Evolutionary conservation across 129 eudicot genomes (phyloP).

Genomic region (Logfia minima): DNA sequence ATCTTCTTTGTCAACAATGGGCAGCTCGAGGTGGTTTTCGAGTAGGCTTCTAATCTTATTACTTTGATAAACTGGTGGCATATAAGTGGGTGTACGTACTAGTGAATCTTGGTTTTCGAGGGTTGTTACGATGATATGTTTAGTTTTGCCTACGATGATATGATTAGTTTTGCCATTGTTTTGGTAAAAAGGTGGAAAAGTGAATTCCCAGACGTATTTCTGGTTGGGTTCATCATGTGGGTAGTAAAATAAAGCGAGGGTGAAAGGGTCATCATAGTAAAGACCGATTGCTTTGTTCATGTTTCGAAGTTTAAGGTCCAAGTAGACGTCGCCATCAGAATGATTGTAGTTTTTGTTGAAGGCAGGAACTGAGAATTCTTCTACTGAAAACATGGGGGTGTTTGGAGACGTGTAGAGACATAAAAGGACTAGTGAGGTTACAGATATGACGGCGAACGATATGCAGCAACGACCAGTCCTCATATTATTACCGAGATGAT

Average conservation of each 20-base stretch:
- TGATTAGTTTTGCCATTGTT: conserved; percentile 17
- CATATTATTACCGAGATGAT: too few relatives aligned
- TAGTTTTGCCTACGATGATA: conserved; percentile 5
- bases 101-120: not conserved
- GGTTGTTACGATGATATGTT: not conserved
- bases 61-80: not conserved
- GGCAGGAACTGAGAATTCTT: conserved; percentile 19
- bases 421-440: not conserved
- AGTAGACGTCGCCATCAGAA: not conserved
- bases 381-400: conserved; percentile 10
- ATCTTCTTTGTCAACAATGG: not conserved
- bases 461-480: too few relatives aligned
- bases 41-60: not conserved
- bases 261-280: not conserved
- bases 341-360: not conserved
- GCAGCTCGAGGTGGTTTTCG: too few relatives aligned
- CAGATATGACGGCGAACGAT: too few relatives aligned
- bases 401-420: conserved; percentile 4
- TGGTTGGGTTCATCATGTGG: conserved; percentile 7
- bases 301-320: conserved; percentile 17
- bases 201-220: conserved; percentile 10
- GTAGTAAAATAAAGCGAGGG: not conserved
- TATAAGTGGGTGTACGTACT: not conserved
- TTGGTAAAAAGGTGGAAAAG: conserved; percentile 17
- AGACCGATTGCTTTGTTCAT: too few relatives aligned